Evolutionary conservation across 306 rosid genomes (phyloP).

Genomic region (Quercus mongolica): DNA sequence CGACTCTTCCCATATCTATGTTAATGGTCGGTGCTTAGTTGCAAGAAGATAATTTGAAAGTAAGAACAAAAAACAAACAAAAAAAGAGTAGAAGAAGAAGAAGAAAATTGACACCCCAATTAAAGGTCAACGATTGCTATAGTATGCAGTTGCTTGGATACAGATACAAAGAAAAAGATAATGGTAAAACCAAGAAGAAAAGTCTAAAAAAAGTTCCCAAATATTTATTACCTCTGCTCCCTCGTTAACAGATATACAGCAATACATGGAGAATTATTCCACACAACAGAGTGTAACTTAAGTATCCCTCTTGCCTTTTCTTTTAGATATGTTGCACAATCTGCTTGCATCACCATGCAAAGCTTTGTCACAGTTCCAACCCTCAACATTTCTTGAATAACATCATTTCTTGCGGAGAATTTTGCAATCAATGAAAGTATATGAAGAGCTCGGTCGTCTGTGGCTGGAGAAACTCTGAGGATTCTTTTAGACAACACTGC

Average conservation of each 20-base stretch:
- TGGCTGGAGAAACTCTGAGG: constrained; percentile 58
- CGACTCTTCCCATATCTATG: no score
- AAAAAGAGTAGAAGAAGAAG: no score
- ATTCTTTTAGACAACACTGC: constrained; percentile 66
- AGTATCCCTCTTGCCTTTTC: constrained; percentile 58
- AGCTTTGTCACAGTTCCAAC: constrained; percentile 84
- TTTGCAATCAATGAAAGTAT: constrained; percentile 42
- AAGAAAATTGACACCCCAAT: no score
- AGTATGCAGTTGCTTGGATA: no score
- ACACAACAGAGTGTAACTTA: constrained; percentile 54
- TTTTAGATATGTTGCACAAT: constrained; percentile 55
- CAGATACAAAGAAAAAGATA: no score
- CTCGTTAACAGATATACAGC: constrained; percentile 59
- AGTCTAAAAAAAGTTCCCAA: no score
- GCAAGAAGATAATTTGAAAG: no score
- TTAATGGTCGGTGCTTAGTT: no score
- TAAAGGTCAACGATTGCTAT: no score
- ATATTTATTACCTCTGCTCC: constrained; percentile 37
- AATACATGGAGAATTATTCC: constrained; percentile 78
- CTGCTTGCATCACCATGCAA: constrained; percentile 78
- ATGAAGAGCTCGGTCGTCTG: constrained; percentile 52
- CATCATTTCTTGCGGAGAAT: constrained; percentile 37
- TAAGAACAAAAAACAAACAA: no score
- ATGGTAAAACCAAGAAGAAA: no score
- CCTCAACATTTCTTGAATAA: constrained; percentile 64